Evolutionary conservation across 164 flowering plant genomes (phyloP), one percentile per base, ranked within the genome.

Genomic region (Umbellularia californica): DNA sequence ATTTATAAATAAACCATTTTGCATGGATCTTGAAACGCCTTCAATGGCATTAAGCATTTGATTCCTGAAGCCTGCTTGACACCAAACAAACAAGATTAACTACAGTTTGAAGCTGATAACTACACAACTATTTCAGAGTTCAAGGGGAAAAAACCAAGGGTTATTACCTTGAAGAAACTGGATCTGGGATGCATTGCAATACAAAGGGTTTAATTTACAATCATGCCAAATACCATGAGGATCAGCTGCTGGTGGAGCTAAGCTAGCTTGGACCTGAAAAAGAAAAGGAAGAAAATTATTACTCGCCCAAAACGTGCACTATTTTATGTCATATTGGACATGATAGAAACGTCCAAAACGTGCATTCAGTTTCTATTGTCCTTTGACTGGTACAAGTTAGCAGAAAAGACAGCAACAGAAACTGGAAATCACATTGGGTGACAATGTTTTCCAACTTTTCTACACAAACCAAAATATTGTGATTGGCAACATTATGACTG

Each of bases 191-290:
- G 92, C 58, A 69, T 86, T 79, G 75, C 97, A 94, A 15, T 27
- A 75, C 17, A 81, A 84, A 72, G 79, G 84, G 77, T 94, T 84
- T 69, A 55, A 27, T 87, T 82, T 91, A 84, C 99, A 93, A 0
- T 58, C 81, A 27, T 13, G 70, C 97, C 97, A 95, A 60, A 52
- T 2, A 33, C 91, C 88, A 60, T 79, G 85, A 73, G 94, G 99
- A 83, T 95, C 99, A 68, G 93, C 93, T 41, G 86, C 28, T 27
- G 79, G 50, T 73, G 99, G 92, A 75, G 88, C 92, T 80, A 95
- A 82, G 82, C 99, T 95, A 5, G 79, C 80, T 58, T 84, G 90
- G 50, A 95, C 23, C 98, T 94, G 88, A 70, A 76, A 73, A 41
- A 60, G 52, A 62, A 41, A 71, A 14, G 62, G 52, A 58, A 41